These are phyloP conservation scores for Oidiodendron maius DNA, from an alignment of 495 filamentous ascomycete genomes.

Conservation along the genomic window DNA sequence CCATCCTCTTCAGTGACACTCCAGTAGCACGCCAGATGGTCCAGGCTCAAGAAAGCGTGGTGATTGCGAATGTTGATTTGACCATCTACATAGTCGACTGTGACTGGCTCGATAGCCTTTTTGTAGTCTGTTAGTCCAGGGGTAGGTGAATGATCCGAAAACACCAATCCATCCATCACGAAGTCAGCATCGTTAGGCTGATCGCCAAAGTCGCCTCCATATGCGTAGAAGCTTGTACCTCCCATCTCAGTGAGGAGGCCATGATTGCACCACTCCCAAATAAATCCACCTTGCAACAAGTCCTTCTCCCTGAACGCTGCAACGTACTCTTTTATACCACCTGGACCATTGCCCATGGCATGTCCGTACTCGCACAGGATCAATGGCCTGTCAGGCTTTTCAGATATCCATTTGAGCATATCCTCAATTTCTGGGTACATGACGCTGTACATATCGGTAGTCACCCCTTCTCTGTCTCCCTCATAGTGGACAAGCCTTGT, in stretches of 20 bases:
- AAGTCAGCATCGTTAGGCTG: slow-evolving; percentile 63
- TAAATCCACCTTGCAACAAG: slow-evolving; percentile 62
- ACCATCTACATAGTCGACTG: slow-evolving; percentile 31
- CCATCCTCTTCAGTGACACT: slow-evolving; percentile 35
- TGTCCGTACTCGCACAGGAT: slow-evolving; percentile 66
- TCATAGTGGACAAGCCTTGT: slow-evolving; percentile 65
- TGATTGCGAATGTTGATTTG: slow-evolving; percentile 39
- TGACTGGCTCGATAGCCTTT: slow-evolving; percentile 59
- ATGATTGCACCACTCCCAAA: slow-evolving; percentile 77
- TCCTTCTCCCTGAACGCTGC: slow-evolving; percentile 57
- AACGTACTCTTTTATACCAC: slow-evolving; percentile 59
- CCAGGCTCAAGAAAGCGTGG: slow-evolving; percentile 46
- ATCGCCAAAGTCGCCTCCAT: slow-evolving; percentile 70
- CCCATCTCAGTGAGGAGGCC: slow-evolving; percentile 52
- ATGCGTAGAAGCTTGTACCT: slow-evolving; percentile 53
- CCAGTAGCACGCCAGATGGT: slow-evolving; percentile 41
- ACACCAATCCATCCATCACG: slow-evolving; percentile 60
- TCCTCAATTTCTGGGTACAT: slow-evolving; percentile 57
- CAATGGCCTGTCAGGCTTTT: slow-evolving; percentile 40
- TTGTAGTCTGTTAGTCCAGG: slow-evolving; percentile 58
- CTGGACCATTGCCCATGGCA: slow-evolving; percentile 73
- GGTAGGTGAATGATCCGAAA: slow-evolving; percentile 51
- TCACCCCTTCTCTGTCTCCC: slow-evolving; percentile 50
- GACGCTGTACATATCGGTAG: slow-evolving; percentile 57
- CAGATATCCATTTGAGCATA: slow-evolving; percentile 34